Percentiles rank a stretch among this genome's conserved stretches.
Conservation (phyloP, 345 rosid genomes). For the Aurinia saxatilis region DNA sequence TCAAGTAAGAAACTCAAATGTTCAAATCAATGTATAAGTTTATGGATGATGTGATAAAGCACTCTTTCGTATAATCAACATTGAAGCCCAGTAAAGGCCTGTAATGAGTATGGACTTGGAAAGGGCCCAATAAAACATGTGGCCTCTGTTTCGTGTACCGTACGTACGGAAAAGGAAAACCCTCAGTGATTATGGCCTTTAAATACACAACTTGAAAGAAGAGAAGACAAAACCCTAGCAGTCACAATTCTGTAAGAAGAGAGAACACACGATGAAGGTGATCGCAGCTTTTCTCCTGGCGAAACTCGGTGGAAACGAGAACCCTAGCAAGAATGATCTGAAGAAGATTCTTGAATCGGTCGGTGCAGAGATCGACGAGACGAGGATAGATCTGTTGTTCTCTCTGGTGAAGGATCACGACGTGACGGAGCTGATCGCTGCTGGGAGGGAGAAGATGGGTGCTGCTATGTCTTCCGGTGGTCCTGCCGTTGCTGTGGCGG, state of each 20-base stretch:
- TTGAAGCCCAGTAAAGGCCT: background rate
- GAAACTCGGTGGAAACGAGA: slow-evolving; percentile 20
- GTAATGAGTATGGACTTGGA: no score
- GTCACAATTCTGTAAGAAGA: background rate
- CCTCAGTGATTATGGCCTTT: slow-evolving; percentile 19
- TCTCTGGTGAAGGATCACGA: slow-evolving; percentile 13
- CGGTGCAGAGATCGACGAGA: slow-evolving; percentile 14
- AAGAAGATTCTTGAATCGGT: slow-evolving; percentile 21
- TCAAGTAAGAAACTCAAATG: slow-evolving; percentile 5
- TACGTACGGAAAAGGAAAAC: slow-evolving; percentile 15
- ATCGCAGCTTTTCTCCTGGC: slow-evolving; percentile 11
- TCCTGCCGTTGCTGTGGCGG: slow-evolving; percentile 9
- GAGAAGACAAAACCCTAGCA: slow-evolving; percentile 7
- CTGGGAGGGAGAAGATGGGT: slow-evolving; percentile 23
- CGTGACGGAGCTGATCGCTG: slow-evolving; percentile 16
- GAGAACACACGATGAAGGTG: slow-evolving; percentile 12
- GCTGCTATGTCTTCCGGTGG: slow-evolving; percentile 1
- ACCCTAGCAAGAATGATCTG: background rate
- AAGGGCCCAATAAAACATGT: background rate
- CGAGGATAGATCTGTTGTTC: slow-evolving; percentile 10
- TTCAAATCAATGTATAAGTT: background rate
- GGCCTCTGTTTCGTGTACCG: slow-evolving; percentile 7
- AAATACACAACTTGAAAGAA: background rate
- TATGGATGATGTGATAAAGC: no score
- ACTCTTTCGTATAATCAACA: no score